Conservation (phyloP, 2,329 filamentous ascomycete species). For the Exophiala spinifera region DNA sequence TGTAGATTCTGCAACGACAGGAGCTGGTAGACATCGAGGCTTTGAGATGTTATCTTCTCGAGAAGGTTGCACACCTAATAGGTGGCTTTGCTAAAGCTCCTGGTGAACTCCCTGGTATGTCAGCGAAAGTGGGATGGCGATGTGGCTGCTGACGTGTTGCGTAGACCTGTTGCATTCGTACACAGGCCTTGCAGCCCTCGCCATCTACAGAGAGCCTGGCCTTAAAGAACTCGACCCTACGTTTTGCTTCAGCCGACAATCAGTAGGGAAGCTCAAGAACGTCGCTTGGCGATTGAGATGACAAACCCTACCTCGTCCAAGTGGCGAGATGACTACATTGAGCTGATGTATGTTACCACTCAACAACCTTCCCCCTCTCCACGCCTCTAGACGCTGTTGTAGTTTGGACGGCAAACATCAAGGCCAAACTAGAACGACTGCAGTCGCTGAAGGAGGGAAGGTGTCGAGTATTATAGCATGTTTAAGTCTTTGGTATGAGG, state of each 20-base stretch:
- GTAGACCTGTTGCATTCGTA: slow-evolving; percentile 81
- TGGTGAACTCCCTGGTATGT: slow-evolving; percentile 45
- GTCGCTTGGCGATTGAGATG: slow-evolving; percentile 38
- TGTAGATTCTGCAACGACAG: slow-evolving; percentile 56
- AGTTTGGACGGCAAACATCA: too few species aligned
- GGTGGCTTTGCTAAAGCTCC: slow-evolving; percentile 80
- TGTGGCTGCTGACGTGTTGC: neutral
- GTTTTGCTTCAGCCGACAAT: slow-evolving; percentile 66
- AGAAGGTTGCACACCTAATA: slow-evolving; percentile 81
- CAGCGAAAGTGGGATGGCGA: neutral
- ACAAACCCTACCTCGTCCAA: neutral
- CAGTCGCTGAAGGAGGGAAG: too few species aligned
- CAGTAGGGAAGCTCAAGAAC: slow-evolving; percentile 40
- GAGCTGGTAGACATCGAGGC: slow-evolving; percentile 58
- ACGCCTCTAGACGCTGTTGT: too few species aligned
- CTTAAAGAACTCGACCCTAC: slow-evolving; percentile 70
- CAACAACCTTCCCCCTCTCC: too few species aligned
- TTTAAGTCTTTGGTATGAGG: neutral
- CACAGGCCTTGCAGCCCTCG: slow-evolving; percentile 76
- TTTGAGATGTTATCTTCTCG: slow-evolving; percentile 74
- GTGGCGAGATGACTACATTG: neutral
- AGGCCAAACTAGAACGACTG: too few species aligned
- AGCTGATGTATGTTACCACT: neutral
- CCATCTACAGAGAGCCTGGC: slow-evolving; percentile 66
- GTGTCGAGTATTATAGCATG: too few species aligned